A percentile compares a stretch with the other conserved stretches of the same genome.
phyloP scores from a whole-genome alignment of 768 basidiomycete genomes.

The Sporobolomyces phaffii region DNA sequence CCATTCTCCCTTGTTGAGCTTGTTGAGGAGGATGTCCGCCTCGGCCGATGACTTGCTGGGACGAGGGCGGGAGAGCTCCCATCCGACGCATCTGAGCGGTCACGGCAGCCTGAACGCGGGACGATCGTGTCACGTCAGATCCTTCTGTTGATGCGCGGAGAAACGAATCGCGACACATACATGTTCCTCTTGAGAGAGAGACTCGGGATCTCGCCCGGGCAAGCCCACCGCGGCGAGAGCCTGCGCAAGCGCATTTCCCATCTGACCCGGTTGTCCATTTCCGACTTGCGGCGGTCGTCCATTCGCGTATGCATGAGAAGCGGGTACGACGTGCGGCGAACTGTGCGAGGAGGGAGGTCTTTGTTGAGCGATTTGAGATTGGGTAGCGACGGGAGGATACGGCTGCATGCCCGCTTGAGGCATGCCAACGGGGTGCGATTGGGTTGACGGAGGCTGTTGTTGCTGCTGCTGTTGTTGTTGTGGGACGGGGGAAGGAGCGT shows the following conservation, averaged over 20 bases:
- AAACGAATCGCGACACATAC: not conserved
- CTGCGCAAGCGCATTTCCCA: slow-evolving; percentile 8
- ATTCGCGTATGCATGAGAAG: slow-evolving; percentile 27
- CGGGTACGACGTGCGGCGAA: slow-evolving; percentile 27
- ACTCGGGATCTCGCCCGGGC: slow-evolving; percentile 25
- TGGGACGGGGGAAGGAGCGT: slow-evolving; percentile 10
- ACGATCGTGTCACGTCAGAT: too few relatives aligned
- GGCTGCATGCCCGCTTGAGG: slow-evolving; percentile 10
- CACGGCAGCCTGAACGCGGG: slow-evolving; percentile 31
- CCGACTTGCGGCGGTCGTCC: slow-evolving; percentile 2
- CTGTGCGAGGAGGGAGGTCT: slow-evolving; percentile 13
- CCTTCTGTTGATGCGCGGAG: too few relatives aligned
- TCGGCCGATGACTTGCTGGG: slow-evolving; percentile 1
- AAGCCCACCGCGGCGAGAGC: slow-evolving; percentile 30
- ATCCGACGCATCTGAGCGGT: slow-evolving; percentile 28
- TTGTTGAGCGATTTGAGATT: slow-evolving; percentile 15
- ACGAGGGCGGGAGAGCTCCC: slow-evolving; percentile 20
- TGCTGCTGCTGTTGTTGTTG: not conserved
- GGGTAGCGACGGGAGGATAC: slow-evolving; percentile 1
- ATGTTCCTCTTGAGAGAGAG: slow-evolving; percentile 26
- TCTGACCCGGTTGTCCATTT: not conserved
- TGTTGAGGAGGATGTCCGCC: not conserved
- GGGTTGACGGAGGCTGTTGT: not conserved
- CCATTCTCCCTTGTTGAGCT: not conserved
- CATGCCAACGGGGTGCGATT: slow-evolving; percentile 1